Base-by-base conservation (phyloP, 164 flowering plant species). In the Cinnamomum chago region DNA sequence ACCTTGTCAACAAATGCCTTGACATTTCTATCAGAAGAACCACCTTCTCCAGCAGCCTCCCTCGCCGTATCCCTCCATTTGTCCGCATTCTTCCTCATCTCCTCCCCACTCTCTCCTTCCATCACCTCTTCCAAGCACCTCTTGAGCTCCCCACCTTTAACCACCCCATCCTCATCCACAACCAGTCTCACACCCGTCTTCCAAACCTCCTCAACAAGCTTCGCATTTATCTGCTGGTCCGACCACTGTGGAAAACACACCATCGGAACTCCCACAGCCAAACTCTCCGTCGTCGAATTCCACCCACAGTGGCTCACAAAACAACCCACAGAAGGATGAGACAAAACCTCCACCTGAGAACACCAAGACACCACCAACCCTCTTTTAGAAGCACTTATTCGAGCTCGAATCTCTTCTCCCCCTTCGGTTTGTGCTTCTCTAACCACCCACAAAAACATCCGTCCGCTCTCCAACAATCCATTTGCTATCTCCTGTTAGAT, bases 251-350 rank as follows among this genome's bases (percentile, higher is more conserved):
- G 95, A 67, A 75, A 76, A 7, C 73, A 87, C 65, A 90, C 84
- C 72, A 89, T 50, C 2, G 91, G 92, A 11, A 89, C 85, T 6
- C 94, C 94, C 2, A 69, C 70, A 1, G 51, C 80, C 55, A 90
- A 13, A 33, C 90, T 79, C 74, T 90, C 94, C 60, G 82, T 2
- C 0, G 85, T 79, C 62, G 94, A 88, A 58, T 90, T 90, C 94
- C 94, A 90, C 17, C 94, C 94, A 51, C 90, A 84, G 51, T 90
- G 94, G 11, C 88, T 86, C 74, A 90, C 76, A 64, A 87, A 87
- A 65, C 94, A 90, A 5, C 88, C 89, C 0, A 89, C 67, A 0
- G 92, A 71, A 7, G 73, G 74, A 67, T 90, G 95, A 2, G 68
- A 50, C 40, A 90, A 47, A 22, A 90, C 90, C 75, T 87, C 87